These are phyloP conservation scores for Aspergillus nidulans DNA, from an alignment of 495 filamentous ascomycete genomes.

Conservation along the genomic window DNA sequence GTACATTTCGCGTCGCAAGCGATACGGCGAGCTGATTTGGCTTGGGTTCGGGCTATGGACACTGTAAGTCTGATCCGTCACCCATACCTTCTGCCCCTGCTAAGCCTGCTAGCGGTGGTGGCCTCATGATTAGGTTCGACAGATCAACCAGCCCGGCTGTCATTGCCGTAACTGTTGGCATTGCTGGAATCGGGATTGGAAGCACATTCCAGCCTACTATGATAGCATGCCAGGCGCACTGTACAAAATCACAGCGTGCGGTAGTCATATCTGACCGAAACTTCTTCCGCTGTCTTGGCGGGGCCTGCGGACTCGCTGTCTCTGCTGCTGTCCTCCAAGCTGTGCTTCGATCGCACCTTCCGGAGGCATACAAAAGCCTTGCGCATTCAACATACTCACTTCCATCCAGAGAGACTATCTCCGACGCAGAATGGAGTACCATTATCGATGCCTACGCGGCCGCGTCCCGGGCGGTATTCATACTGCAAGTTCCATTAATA, in stretches of 20 bases:
- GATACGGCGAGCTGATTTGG: conserved; percentile 57
- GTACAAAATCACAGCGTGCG: conserved; percentile 52
- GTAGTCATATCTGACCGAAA: conserved; percentile 60
- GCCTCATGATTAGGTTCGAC: conserved; percentile 49
- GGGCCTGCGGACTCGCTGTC: conserved; percentile 55
- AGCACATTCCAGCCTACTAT: conserved; percentile 57
- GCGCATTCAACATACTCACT: conserved; percentile 40
- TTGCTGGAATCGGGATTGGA: conserved; percentile 54
- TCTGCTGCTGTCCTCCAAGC: conserved; percentile 54
- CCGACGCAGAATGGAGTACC: conserved; percentile 32
- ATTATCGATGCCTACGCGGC: conserved; percentile 48
- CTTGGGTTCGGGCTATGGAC: conserved; percentile 51
- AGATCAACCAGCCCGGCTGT: conserved; percentile 41
- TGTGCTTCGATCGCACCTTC: conserved; percentile 45
- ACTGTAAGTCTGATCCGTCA: conserved; percentile 30
- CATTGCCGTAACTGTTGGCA: conserved; percentile 48
- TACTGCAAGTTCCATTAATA: conserved; percentile 52
- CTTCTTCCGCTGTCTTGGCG: conserved; percentile 58
- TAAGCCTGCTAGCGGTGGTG: conserved; percentile 36
- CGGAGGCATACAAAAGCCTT: conserved; percentile 33
- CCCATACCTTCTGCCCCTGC: not conserved
- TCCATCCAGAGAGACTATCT: conserved; percentile 26
- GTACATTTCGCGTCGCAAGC: conserved; percentile 51
- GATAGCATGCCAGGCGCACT: conserved; percentile 60
- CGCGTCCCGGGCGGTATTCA: conserved; percentile 51